A percentile compares a stretch with the other conserved stretches of the same genome.
phyloP scores from a whole-genome alignment of 352 stramenopile species.

The Phytophthora citricola region DNA sequence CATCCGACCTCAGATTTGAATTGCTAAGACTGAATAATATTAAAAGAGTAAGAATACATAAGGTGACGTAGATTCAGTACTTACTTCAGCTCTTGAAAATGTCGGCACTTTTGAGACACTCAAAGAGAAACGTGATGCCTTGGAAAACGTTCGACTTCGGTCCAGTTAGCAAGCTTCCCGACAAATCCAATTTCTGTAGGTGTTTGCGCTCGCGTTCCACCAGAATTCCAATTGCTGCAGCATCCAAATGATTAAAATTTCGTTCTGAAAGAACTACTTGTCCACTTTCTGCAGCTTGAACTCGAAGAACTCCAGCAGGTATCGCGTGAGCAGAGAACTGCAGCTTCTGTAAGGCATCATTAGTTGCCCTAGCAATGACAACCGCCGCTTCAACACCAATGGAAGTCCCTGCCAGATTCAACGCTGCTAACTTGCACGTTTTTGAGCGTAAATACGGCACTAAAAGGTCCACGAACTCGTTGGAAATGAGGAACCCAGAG shows the following conservation, averaged over 20 bases:
- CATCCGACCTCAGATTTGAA: constrained; percentile 57
- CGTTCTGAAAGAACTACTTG: constrained; percentile 32
- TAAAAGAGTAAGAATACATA: too few relatives aligned
- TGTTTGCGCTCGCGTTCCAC: constrained; percentile 59
- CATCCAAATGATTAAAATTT: constrained; percentile 67
- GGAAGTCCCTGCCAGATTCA: constrained; percentile 63
- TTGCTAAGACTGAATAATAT: constrained; percentile 35
- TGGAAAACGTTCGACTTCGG: constrained; percentile 59
- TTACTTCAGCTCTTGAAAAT: constrained; percentile 66
- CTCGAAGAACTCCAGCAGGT: constrained; percentile 38
- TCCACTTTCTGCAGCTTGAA: constrained; percentile 38
- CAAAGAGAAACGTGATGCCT: constrained; percentile 53
- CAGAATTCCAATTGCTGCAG: constrained; percentile 57
- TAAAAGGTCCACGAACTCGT: constrained; percentile 68
- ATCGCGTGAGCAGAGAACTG: constrained; percentile 58
- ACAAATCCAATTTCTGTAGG: constrained; percentile 58
- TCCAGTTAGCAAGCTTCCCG: constrained; percentile 59
- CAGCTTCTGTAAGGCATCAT: constrained; percentile 48
- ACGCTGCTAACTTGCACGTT: constrained; percentile 47
- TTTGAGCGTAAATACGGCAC: constrained; percentile 60
- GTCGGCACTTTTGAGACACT: constrained; percentile 54
- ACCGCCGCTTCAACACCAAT: constrained; percentile 55
- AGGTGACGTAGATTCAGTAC: constrained; percentile 1
- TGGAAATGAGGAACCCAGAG: constrained; percentile 57
- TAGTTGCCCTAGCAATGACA: constrained; percentile 47